Conservation (phyloP, 2,329 filamentous ascomycete genomes). For the Colletotrichum noveboracense region DNA sequence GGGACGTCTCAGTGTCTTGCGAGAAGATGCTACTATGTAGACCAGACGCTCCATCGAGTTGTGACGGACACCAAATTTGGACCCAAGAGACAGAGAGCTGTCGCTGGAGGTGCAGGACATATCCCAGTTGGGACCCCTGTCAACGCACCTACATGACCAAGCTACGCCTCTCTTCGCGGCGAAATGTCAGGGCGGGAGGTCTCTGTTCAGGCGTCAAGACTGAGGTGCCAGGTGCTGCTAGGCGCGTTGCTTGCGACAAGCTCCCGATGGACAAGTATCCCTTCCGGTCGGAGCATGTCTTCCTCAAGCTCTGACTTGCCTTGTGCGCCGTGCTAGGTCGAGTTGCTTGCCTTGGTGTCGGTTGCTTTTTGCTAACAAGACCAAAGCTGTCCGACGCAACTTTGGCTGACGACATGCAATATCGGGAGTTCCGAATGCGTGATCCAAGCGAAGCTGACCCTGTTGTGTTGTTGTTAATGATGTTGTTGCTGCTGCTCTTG, state of each 20-base stretch:
- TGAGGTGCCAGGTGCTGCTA: background rate
- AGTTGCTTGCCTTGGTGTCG: background rate
- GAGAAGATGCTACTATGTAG: background rate
- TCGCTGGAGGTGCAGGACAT: background rate
- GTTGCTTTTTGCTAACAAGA: background rate
- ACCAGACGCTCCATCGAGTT: background rate
- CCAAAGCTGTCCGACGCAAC: background rate
- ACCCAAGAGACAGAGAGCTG: background rate
- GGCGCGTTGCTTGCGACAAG: background rate
- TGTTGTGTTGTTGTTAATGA: background rate
- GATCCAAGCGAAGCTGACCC: background rate
- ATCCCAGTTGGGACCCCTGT: conserved; percentile 9
- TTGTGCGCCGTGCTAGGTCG: background rate
- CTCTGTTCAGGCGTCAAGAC: background rate
- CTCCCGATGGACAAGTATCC: background rate
- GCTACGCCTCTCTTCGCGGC: conserved; percentile 3
- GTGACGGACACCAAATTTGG: background rate
- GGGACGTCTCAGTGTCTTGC: background rate
- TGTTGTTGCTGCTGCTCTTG: background rate
- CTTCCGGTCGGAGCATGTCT: background rate
- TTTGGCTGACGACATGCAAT: background rate
- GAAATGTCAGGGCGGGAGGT: conserved; percentile 16
- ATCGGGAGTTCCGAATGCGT: background rate
- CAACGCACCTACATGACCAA: conserved; percentile 10
- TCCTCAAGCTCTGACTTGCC: background rate